Conservation (phyloP, 345 rosid species). For the Anastatica hierochuntica region DNA sequence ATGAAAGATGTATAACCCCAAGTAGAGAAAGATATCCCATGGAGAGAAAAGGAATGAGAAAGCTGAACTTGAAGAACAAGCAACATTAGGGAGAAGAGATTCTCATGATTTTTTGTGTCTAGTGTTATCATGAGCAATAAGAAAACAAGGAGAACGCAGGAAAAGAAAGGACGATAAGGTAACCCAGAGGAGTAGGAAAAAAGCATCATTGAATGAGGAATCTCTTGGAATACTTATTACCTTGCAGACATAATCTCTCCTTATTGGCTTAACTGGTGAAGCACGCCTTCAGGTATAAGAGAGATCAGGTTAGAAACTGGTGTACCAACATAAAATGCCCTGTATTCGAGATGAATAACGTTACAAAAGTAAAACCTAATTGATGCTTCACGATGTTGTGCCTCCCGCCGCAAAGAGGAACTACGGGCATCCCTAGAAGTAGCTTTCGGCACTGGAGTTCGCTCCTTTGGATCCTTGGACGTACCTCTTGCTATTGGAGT, state of each 20-base stretch:
- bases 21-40: background rate
- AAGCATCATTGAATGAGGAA: slow-evolving; percentile 37
- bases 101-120: background rate
- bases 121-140: background rate
- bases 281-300: slow-evolving; percentile 96
- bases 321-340: slow-evolving; percentile 41
- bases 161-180: slow-evolving; percentile 18
- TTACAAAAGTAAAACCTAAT: slow-evolving; percentile 83
- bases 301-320: slow-evolving; percentile 70
- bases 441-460: slow-evolving; percentile 48
- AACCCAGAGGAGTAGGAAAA: slow-evolving; percentile 27
- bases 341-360: slow-evolving; percentile 62
- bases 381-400: slow-evolving; percentile 60
- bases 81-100: background rate
- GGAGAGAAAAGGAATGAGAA: slow-evolving; percentile 6
- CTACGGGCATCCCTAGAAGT: slow-evolving; percentile 66
- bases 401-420: slow-evolving; percentile 65
- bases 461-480: slow-evolving; percentile 27
- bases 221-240: slow-evolving; percentile 57
- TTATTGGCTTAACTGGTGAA: slow-evolving; percentile 84
- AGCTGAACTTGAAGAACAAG: slow-evolving; percentile 2
- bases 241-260: slow-evolving; percentile 98
- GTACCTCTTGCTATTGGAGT: slow-evolving; percentile 23
- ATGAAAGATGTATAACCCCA: background rate
- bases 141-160: slow-evolving; percentile 13